Base-by-base conservation (phyloP, 1,284 basidiomycete genomes). In the Leucoagaricus sp. region DNA sequence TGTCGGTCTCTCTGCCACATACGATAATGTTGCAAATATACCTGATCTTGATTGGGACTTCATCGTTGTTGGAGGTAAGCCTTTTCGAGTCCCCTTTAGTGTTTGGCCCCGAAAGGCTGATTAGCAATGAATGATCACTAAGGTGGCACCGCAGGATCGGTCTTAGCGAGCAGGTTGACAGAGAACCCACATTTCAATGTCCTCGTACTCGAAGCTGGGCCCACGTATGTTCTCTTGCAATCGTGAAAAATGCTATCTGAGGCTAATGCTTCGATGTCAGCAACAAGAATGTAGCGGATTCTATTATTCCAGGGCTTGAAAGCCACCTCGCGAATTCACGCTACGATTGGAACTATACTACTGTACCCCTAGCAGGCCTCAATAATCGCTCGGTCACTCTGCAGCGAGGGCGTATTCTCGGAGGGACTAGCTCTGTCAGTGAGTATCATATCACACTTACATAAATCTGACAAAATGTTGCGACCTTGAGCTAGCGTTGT, bases 331-430 rank as follows among this genome's bases (percentile, higher is more conserved):
- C 36, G 46, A 60, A 57, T 57, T 36, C 64, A 66, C n/a, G 49
- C 47, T 66, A 63, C 49, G 67, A 69, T 52, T 73, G 67, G 74
- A 69, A 75, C 50, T 70, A 62, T 58, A 69, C 69, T 4, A 68
- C 66, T 5, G 56, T 60, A 1, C 61, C 67, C 1, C 69, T 72
- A 53, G 25, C 61, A 2, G 68, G 65, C 15, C 55, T 73, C 19
- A 65, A 65, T 47, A 61, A 62, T 21, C 63, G 71, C 1, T 44
- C 49, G 1, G 58, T 74, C 21, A 21, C 58, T 0, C 73, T 68
- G 47, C 61, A 65, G 10, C 60, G 71, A 21, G 73, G 72, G 9
- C 57, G 58, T 12, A 56, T 69, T 12, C 63, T 75, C 5, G 72
- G 73, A 15, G 73, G 73, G 6, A 67, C 65, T 19, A 70, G 63